Conservation (phyloP, 768 basidiomycete genomes). For the Obba rivulosa region DNA sequence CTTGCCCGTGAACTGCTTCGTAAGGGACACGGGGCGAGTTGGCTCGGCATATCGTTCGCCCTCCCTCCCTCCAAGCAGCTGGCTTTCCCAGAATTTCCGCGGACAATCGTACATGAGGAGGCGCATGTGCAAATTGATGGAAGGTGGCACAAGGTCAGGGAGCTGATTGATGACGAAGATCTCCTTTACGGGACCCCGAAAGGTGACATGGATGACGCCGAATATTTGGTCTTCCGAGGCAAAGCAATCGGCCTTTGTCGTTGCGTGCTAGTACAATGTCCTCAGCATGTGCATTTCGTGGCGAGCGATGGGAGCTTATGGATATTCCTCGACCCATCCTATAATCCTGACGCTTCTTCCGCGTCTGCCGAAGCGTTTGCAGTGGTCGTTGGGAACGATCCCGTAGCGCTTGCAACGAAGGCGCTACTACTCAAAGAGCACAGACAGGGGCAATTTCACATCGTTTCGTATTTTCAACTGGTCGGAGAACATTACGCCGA, state of each 20-base stretch:
- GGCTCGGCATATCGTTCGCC: background rate
- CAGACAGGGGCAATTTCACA: too few relatives aligned
- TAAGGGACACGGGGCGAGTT: background rate
- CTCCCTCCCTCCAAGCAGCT: background rate
- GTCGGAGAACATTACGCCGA: too few relatives aligned
- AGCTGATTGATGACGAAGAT: background rate
- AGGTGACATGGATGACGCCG: slow-evolving; percentile 1
- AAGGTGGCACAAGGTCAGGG: background rate
- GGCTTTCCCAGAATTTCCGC: slow-evolving; percentile 2
- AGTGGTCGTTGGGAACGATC: too few relatives aligned
- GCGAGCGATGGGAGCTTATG: too few relatives aligned
- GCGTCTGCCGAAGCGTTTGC: too few relatives aligned
- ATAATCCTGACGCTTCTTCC: too few relatives aligned
- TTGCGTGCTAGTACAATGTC: too few relatives aligned
- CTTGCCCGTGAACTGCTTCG: slow-evolving; percentile 2
- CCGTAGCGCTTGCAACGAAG: too few relatives aligned
- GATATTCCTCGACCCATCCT: too few relatives aligned
- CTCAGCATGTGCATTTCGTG: too few relatives aligned
- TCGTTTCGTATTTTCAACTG: too few relatives aligned
- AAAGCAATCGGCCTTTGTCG: background rate
- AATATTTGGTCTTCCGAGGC: background rate
- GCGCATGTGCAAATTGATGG: background rate
- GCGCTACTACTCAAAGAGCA: too few relatives aligned
- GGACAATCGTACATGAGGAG: background rate
- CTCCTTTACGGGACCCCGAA: background rate